Percentiles rank a stretch among this genome's conserved stretches.
These are phyloP conservation scores for Xerocomus amazonicus DNA, from an alignment of 1,284 basidiomycete genomes.

Conservation along the genomic window DNA sequence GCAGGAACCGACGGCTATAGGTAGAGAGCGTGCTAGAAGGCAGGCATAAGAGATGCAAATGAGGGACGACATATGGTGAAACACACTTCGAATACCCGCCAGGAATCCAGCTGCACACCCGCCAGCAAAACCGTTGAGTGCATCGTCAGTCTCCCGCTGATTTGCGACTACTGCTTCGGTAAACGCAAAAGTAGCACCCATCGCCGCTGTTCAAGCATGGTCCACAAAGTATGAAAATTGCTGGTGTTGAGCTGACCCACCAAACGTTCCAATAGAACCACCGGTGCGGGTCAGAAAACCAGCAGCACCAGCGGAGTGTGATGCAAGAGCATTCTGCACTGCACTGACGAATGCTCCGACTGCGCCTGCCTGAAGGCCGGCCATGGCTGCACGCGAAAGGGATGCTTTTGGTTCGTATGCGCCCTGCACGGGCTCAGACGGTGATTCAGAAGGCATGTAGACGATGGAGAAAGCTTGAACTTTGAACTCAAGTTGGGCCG, in stretches of 20 bases:
- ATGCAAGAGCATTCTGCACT: conserved; percentile 81
- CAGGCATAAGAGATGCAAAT: conserved; percentile 6
- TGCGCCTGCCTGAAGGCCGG: conserved; percentile 67
- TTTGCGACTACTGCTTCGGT: conserved; percentile 83
- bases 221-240: conserved; percentile 68
- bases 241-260: conserved; percentile 77
- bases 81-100: conserved; percentile 76
- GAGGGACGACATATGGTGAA: not conserved
- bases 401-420: conserved; percentile 57
- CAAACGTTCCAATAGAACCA: conserved; percentile 76
- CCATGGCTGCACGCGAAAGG: conserved; percentile 55
- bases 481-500: too few relatives aligned
- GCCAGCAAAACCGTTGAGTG: conserved; percentile 81
- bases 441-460: conserved; percentile 35
- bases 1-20: conserved; percentile 80
- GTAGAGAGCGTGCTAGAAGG: conserved; percentile 73
- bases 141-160: conserved; percentile 75
- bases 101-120: conserved; percentile 93
- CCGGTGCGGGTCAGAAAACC: conserved; percentile 36
- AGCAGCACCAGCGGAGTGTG: conserved; percentile 47
- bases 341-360: conserved; percentile 79
- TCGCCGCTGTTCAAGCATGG: conserved; percentile 64
- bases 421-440: conserved; percentile 17
- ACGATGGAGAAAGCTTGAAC: conserved; percentile 7
- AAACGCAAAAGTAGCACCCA: conserved; percentile 85